Base-by-base conservation (phyloP, 768 basidiomycete genomes). In the Arthromyces matolae region DNA sequence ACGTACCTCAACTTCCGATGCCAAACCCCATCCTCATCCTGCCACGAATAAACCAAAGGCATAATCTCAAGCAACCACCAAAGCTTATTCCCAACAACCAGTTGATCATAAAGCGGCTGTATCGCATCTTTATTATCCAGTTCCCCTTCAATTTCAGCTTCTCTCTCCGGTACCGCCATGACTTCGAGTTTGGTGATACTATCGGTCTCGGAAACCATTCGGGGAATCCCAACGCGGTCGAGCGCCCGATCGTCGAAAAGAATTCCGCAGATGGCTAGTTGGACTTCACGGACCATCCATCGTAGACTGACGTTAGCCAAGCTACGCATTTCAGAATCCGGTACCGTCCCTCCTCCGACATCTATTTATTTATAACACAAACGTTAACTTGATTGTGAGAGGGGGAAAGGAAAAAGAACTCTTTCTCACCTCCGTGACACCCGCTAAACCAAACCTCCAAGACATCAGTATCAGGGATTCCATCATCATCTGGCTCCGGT, bases 361-460 rank as follows among this genome's bases (percentile, higher is more conserved):
- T 89, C 87, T 86, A 31, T 36, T 42, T 40, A 31, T 22, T 22
- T 12, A 32, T 28, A 13, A 16, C 31, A 16, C 29, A 22, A 19
- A 8, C 16, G 13, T 24, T 9, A 12, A 14, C 10, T 25, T 28
- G 20, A 24, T 35, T 16, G 19, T 36, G 35, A 45, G 35, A 28
- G 12, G 27, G 8, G 13, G 13, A n/a, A 32, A 14, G 22, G 9
- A 20, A 6, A 14, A 23, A 16, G 14, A 29, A 28, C 32, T 64
- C 80, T 46, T 49, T 64, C 80, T 46, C 49, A 88, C 87, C 87
- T 34, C 66, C 60, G 56, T 90, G 89, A 51, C 80, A 79, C 2
- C 89, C 89, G 5, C 79, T 56, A 56, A 92, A 92, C 87, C 87
- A 92, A 3, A 90, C 86, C 60, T 92, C 89, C 10, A 81, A 60